Evolutionary conservation across 331 rosid genomes (phyloP).

Genomic region (Dryas integrifolia): DNA sequence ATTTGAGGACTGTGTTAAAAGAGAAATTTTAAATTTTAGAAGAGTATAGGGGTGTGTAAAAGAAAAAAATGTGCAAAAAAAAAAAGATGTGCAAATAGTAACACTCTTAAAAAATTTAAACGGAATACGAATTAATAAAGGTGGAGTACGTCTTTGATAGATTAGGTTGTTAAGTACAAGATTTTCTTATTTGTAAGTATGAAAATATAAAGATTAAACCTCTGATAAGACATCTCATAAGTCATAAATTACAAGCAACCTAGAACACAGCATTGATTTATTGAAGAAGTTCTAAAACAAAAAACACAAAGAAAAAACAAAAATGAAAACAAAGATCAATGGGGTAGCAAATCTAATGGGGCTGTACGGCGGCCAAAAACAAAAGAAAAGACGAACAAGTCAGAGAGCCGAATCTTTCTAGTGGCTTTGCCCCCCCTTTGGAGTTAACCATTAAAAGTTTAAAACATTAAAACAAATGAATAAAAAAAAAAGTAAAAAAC

Average conservation of each 20-base stretch:
- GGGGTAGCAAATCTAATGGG: background rate
- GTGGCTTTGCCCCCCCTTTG: background rate
- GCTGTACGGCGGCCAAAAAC: background rate
- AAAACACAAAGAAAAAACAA: background rate
- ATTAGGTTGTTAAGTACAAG: background rate
- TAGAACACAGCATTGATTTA: background rate
- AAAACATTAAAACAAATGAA: background rate
- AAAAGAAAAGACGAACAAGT: constrained; percentile 8
- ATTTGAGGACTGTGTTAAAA: no score
- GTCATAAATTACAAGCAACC: background rate
- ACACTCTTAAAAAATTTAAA: no score
- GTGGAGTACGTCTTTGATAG: background rate
- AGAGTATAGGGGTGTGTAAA: no score
- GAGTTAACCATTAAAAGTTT: background rate
- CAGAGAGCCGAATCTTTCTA: constrained; percentile 14
- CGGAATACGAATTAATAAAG: no score
- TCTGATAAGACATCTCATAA: background rate
- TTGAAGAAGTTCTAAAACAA: background rate
- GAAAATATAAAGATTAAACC: background rate
- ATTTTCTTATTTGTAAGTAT: no score
- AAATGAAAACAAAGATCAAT: background rate
- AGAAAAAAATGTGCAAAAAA: no score
- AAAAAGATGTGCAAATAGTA: no score
- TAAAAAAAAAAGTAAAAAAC: background rate
- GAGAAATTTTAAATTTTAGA: no score